Conservation (phyloP, 2,329 filamentous ascomycete species). For the Venturia nashicola region DNA sequence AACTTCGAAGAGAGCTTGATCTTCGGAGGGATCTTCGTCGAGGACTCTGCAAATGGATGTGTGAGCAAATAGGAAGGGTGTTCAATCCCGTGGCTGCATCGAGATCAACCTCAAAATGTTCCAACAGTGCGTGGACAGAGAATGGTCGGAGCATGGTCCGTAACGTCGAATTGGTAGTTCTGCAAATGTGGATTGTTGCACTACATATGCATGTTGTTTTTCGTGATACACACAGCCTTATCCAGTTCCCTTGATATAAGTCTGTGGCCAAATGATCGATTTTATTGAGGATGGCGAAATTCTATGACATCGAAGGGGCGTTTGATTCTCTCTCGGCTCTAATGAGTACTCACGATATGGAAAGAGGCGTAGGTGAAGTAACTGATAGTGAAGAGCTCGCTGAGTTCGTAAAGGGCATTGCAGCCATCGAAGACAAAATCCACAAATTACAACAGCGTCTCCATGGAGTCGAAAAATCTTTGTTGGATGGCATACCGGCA, state of each 20-base stretch:
- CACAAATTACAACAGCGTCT: too few relatives aligned
- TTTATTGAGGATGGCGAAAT: too few relatives aligned
- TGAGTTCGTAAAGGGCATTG: too few relatives aligned
- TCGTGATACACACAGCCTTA: background rate
- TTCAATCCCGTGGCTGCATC: background rate
- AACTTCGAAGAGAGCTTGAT: constrained; percentile 27
- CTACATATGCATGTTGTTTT: background rate
- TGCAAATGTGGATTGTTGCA: background rate
- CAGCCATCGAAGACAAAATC: too few relatives aligned
- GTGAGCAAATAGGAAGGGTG: constrained; percentile 11
- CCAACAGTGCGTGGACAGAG: background rate
- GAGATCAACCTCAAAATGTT: background rate
- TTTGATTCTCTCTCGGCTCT: background rate
- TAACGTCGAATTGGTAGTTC: background rate
- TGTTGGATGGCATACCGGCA: too few relatives aligned
- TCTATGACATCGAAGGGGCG: background rate
- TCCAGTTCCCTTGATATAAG: background rate
- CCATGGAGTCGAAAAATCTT: too few relatives aligned
- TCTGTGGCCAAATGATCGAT: too few relatives aligned
- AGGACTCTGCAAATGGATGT: constrained; percentile 23
- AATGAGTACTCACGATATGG: too few relatives aligned
- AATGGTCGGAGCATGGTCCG: background rate
- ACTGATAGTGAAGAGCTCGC: too few relatives aligned
- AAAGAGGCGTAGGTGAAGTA: too few relatives aligned
- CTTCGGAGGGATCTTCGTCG: constrained; percentile 26